Conservation (phyloP, 148 eudicot species). For the Euryodendron excelsum region DNA sequence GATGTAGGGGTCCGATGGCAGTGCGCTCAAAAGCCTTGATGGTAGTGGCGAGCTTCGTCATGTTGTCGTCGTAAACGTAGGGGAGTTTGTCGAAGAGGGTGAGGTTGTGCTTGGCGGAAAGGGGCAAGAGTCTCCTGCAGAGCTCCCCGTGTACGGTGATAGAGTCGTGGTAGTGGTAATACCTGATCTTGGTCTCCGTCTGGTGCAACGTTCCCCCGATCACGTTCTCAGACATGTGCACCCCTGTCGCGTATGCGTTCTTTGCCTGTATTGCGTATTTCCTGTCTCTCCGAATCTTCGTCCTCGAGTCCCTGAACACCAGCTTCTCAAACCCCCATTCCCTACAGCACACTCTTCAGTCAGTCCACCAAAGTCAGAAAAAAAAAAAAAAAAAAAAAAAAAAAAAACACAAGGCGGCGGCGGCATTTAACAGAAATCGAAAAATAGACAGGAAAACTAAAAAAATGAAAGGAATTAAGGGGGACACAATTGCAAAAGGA, state of each 20-base stretch:
- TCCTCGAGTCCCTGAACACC: constrained; percentile 48
- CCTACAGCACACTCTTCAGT: constrained; percentile 23
- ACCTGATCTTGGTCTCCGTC: constrained; percentile 51
- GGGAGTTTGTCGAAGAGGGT: constrained; percentile 36
- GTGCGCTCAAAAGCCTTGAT: constrained; percentile 55
- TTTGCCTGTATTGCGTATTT: constrained; percentile 63
- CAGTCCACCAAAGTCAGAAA: not conserved
- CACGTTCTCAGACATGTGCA: constrained; percentile 64
- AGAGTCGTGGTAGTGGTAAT: constrained; percentile 62
- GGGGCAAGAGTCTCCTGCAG: constrained; percentile 45
- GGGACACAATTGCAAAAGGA: not conserved
- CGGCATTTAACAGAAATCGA: not conserved
- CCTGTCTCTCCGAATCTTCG: constrained; percentile 47
- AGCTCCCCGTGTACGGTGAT: constrained; percentile 45
- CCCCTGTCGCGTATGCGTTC: constrained; percentile 54
- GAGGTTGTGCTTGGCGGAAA: constrained; percentile 32
- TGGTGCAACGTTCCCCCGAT: constrained; percentile 42
- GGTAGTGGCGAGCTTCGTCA: constrained; percentile 48
- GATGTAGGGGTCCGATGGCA: constrained; percentile 24
- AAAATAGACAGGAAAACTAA: not conserved
- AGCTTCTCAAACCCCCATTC: constrained; percentile 75
- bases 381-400: no score
- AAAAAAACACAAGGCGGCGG: no score
- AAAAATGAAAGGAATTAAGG: not conserved
- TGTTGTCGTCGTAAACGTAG: constrained; percentile 50